Percentiles rank a stretch among this genome's conserved stretches.
phyloP scores from a whole-genome alignment of 2,329 filamentous ascomycete genomes.

The Xylaria sp. region DNA sequence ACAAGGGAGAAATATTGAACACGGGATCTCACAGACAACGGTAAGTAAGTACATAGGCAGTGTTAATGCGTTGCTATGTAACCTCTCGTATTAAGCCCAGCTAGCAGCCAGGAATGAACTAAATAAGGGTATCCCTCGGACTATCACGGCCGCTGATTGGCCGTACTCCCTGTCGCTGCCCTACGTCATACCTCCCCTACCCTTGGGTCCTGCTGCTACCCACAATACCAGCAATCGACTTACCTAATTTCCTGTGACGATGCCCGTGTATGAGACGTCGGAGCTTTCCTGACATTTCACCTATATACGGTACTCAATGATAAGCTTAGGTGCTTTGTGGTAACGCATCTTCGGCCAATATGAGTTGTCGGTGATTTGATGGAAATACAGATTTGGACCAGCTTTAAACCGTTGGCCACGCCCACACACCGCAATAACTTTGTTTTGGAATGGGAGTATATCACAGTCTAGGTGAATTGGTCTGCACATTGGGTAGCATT shows the following conservation, averaged over 20 bases:
- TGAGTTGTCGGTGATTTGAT: conserved; percentile 19
- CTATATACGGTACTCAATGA: background rate
- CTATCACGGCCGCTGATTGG: conserved; percentile 7
- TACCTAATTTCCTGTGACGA: too few relatives aligned
- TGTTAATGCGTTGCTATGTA: background rate
- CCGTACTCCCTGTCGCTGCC: background rate
- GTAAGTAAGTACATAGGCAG: conserved; percentile 10
- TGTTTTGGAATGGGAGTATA: background rate
- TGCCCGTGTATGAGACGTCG: conserved; percentile 2
- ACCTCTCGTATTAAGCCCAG: conserved; percentile 30
- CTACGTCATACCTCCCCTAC: conserved; percentile 29
- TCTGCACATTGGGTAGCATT: background rate
- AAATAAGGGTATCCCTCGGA: background rate
- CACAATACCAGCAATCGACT: too few relatives aligned
- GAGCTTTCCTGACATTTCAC: conserved; percentile 6
- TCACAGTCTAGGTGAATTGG: too few relatives aligned
- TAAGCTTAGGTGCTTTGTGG: background rate
- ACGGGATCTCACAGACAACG: conserved; percentile 18
- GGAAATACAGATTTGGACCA: background rate
- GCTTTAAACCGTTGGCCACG: background rate
- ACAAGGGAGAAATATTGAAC: background rate
- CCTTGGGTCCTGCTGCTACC: conserved; percentile 13
- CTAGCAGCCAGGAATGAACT: background rate
- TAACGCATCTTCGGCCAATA: conserved; percentile 15
- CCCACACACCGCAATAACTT: conserved; percentile 13